Evolutionary conservation across 176 grass and related monocot genomes (phyloP).

Genomic region (Oryza glumipatula): DNA sequence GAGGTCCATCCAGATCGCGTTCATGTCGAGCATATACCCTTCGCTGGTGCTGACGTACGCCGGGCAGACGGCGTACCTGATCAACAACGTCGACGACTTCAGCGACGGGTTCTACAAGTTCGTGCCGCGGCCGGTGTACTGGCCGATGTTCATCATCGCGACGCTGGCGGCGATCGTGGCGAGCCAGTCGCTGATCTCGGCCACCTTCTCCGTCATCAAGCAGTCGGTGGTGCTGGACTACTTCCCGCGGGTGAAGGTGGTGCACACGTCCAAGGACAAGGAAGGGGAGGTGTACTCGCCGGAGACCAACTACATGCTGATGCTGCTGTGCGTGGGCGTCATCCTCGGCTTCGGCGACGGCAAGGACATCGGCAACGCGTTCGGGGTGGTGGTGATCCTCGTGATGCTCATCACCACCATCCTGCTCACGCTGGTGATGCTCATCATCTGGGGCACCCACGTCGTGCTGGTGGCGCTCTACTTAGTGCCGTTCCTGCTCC

Average conservation of each 20-base stretch:
- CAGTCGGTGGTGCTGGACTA: slow-evolving; percentile 46
- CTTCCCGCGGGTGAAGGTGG: slow-evolving; percentile 61
- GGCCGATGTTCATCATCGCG: slow-evolving; percentile 65
- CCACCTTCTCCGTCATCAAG: slow-evolving; percentile 61
- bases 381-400: slow-evolving; percentile 61
- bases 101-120: slow-evolving; percentile 63
- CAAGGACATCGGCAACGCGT: slow-evolving; percentile 61
- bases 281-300: slow-evolving; percentile 68
- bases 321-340: slow-evolving; percentile 56
- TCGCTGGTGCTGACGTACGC: slow-evolving; percentile 60
- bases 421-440: slow-evolving; percentile 60
- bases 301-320: slow-evolving; percentile 62
- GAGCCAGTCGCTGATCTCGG: slow-evolving; percentile 65
- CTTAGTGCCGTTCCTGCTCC: slow-evolving; percentile 46
- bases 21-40: slow-evolving; percentile 60
- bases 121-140: slow-evolving; percentile 52
- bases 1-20: slow-evolving; percentile 57
- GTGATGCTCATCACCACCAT: slow-evolving; percentile 66
- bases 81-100: slow-evolving; percentile 51
- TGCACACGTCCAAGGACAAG: slow-evolving; percentile 52
- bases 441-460: slow-evolving; percentile 54
- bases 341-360: slow-evolving; percentile 55
- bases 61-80: slow-evolving; percentile 58
- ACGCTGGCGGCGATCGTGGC: slow-evolving; percentile 56
- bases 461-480: slow-evolving; percentile 40